Conservation (phyloP, 352 stramenopile genomes). For the Vaucheria bursata region DNA sequence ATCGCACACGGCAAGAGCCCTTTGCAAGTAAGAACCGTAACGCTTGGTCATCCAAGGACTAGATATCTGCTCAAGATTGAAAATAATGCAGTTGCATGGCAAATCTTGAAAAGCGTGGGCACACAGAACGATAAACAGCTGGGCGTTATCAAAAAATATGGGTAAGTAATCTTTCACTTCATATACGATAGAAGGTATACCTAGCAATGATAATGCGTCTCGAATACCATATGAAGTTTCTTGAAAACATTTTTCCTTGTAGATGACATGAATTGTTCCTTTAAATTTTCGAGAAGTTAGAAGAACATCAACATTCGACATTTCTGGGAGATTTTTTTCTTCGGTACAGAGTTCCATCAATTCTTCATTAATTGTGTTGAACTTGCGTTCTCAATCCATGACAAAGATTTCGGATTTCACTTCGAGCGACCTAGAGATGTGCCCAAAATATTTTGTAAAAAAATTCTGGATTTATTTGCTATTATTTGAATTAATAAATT, state of each 20-base stretch:
- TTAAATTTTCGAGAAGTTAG: too few species aligned
- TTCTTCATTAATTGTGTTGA: too few species aligned
- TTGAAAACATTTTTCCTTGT: not conserved
- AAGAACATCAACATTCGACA: too few species aligned
- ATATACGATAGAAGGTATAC: not conserved
- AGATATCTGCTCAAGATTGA: not conserved
- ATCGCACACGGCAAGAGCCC: not conserved
- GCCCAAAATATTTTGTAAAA: too few species aligned
- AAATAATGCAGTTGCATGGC: not conserved
- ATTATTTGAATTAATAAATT: too few species aligned
- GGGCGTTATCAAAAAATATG: not conserved
- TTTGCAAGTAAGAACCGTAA: not conserved
- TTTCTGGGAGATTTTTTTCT: too few species aligned
- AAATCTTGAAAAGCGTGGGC: not conserved
- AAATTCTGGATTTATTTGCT: too few species aligned
- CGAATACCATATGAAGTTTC: not conserved
- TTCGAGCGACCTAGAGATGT: too few species aligned
- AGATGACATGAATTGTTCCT: not conserved
- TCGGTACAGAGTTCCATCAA: too few species aligned
- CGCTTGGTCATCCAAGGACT: not conserved
- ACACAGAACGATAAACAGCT: not conserved
- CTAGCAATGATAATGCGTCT: not conserved
- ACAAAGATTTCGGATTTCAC: too few species aligned
- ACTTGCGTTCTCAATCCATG: too few species aligned
- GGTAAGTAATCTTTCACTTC: not conserved